Percentiles rank a stretch among this genome's conserved stretches.
phyloP scores from a whole-genome alignment of 164 flowering plant species.

The Warburgia ugandensis region DNA sequence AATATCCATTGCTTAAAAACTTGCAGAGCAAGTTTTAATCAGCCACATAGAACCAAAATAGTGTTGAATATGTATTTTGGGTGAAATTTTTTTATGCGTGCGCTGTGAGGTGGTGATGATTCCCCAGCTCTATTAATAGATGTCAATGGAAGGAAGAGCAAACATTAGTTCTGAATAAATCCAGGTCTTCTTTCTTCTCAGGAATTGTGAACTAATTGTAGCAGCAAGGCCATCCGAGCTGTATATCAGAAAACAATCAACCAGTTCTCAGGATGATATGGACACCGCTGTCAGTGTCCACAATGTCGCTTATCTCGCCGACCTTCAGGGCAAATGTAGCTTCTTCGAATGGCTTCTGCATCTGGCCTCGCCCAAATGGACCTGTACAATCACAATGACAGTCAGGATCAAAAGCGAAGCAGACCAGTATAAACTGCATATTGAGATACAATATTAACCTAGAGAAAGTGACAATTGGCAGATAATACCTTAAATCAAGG shows the following conservation, averaged over 20 bases:
- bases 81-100: too few species aligned
- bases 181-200: not conserved
- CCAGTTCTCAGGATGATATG: conserved; percentile 84
- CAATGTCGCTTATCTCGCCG: conserved; percentile 89
- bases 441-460: not conserved
- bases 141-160: not conserved
- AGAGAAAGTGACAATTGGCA: too few species aligned
- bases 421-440: not conserved
- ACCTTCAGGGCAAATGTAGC: conserved; percentile 67
- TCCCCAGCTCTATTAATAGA: conserved; percentile 1
- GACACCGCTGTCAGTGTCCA: conserved; percentile 90
- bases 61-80: too few species aligned
- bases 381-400: conserved; percentile 34
- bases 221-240: too few species aligned
- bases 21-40: too few species aligned
- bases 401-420: not conserved
- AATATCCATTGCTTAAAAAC: too few species aligned
- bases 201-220: too few species aligned
- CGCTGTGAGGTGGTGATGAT: too few species aligned
- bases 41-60: too few species aligned
- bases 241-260: conserved; percentile 24
- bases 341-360: conserved; percentile 97
- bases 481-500: too few species aligned
- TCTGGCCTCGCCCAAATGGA: conserved; percentile 75
- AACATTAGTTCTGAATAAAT: not conserved